phyloP scores from a whole-genome alignment of 2,329 filamentous ascomycete species.

The Ceratocystis lukuohia region DNA sequence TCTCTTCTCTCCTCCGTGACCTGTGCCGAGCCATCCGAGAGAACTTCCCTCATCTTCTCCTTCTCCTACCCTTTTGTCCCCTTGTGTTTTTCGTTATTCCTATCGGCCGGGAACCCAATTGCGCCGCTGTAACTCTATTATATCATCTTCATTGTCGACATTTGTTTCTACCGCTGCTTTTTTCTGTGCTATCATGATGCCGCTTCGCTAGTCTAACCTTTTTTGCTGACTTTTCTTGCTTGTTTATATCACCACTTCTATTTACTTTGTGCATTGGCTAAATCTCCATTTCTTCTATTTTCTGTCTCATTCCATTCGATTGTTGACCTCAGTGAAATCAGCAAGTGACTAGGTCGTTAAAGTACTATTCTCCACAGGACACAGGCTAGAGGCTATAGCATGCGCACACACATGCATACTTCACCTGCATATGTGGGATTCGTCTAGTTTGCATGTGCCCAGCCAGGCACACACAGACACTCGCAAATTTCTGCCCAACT shows the following conservation, averaged over 20 bases:
- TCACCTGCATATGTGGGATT: not conserved
- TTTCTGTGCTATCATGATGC: not conserved
- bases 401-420: not conserved
- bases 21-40: not conserved
- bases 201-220: not conserved
- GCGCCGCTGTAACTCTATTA: slow-evolving; percentile 17
- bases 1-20: not conserved
- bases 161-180: not conserved
- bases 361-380: not conserved
- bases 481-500: slow-evolving; percentile 1
- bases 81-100: slow-evolving; percentile 5
- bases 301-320: not conserved
- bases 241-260: slow-evolving; percentile 5
- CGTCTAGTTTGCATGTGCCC: not conserved
- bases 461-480: slow-evolving; percentile 3
- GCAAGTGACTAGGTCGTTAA: not conserved
- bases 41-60: slow-evolving; percentile 12
- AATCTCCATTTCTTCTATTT: not conserved
- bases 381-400: not conserved
- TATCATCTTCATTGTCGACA: slow-evolving; percentile 10
- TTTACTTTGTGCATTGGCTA: not conserved
- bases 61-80: slow-evolving; percentile 13
- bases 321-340: not conserved
- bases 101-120: slow-evolving; percentile 16
- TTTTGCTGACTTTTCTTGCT: not conserved